These are phyloP conservation scores for Populus simonii DNA, from an alignment of 345 rosid species.

Conservation along the genomic window DNA sequence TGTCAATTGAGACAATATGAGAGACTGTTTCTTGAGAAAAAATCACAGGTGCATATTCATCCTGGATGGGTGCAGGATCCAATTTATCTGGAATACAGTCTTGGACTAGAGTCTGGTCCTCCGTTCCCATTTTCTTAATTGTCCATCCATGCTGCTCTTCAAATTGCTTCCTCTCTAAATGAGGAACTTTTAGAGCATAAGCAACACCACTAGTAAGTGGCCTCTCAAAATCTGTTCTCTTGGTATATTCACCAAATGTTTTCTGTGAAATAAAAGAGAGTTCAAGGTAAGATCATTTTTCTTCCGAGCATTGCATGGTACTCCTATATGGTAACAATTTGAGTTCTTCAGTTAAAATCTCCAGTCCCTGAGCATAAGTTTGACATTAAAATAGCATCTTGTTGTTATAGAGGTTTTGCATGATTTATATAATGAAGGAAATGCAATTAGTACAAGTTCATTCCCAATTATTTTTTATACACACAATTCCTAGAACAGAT, in stretches of 20 bases:
- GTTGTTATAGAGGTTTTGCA: not conserved
- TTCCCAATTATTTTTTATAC: not conserved
- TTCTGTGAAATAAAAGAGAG: constrained; percentile 44
- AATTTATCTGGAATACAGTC: constrained; percentile 75
- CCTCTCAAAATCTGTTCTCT: constrained; percentile 94
- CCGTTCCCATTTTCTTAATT: constrained; percentile 90
- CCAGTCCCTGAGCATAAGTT: not conserved
- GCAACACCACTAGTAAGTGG: constrained; percentile 99
- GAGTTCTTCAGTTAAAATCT: not conserved
- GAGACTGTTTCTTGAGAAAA: constrained; percentile 95
- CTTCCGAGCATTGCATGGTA: not conserved
- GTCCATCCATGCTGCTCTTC: constrained; percentile 76
- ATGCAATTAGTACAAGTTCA: not conserved
- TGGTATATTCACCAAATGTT: constrained; percentile 86
- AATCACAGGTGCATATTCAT: constrained; percentile 92
- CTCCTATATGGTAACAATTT: not conserved
- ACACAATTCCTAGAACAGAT: not conserved
- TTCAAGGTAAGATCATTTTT: not conserved
- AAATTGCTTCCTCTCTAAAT: constrained; percentile 74
- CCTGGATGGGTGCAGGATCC: constrained; percentile 88
- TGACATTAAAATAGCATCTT: not conserved
- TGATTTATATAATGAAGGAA: not conserved
- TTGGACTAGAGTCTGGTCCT: constrained; percentile 81
- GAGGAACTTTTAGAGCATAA: constrained; percentile 87
- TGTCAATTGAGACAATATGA: constrained; percentile 90